Percentiles rank a stretch among this genome's conserved stretches.
These are phyloP conservation scores for Linderina pennispora DNA, from an alignment of 192 early-diverging fungal genomes.

Conservation along the genomic window DNA sequence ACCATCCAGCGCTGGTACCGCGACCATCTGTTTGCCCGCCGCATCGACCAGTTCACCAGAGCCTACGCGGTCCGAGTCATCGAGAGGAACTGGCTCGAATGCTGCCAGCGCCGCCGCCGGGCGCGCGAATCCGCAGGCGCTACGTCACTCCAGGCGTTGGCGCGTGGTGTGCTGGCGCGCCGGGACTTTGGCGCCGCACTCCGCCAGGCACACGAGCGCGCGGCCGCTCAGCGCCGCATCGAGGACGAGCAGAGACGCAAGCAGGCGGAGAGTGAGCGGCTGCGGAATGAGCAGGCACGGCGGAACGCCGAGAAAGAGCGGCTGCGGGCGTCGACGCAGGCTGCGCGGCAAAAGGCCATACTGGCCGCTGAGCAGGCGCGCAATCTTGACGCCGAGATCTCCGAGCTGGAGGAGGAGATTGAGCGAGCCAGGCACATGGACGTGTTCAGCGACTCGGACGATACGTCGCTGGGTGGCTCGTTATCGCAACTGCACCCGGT, in stretches of 20 bases:
- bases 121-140: background rate
- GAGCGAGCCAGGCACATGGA: too few species aligned
- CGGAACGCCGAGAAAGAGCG: slow-evolving; percentile 13
- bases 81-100: slow-evolving; percentile 10
- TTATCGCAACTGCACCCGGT: too few species aligned
- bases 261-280: slow-evolving; percentile 14
- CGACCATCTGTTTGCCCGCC: slow-evolving; percentile 4
- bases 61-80: slow-evolving; percentile 22
- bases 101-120: slow-evolving; percentile 3
- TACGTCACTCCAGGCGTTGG: slow-evolving; percentile 1
- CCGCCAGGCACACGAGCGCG: background rate
- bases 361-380: slow-evolving; percentile 1
- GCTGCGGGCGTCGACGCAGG: slow-evolving; percentile 10
- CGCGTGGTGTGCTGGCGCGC: background rate
- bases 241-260: background rate
- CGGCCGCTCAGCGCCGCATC: background rate
- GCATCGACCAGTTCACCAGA: slow-evolving; percentile 3
- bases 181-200: too few species aligned
- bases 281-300: slow-evolving; percentile 13
- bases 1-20: slow-evolving; percentile 33
- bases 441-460: too few species aligned
- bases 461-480: too few species aligned
- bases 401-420: too few species aligned
- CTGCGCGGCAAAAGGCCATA: slow-evolving; percentile 20
- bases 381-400: too few species aligned